Conservation (phyloP, 495 filamentous ascomycete genomes). For the Zalerion maritima region DNA sequence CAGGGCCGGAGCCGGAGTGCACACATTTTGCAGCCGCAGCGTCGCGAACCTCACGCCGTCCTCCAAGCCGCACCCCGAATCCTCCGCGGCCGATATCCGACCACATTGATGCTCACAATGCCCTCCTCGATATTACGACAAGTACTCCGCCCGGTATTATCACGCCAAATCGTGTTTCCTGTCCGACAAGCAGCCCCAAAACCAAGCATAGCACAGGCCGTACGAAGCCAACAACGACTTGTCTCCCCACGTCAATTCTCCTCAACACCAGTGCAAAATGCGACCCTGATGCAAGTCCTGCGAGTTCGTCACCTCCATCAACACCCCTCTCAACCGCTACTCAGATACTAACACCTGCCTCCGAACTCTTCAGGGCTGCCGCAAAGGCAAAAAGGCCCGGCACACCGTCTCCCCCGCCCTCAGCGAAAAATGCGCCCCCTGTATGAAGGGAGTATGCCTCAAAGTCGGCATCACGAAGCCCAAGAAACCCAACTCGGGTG, state of each 20-base stretch:
- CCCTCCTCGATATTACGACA: conserved; percentile 14
- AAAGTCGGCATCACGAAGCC: conserved; percentile 84
- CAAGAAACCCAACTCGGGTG: conserved; percentile 97
- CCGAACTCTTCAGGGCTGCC: conserved; percentile 45
- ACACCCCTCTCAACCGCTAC: not conserved
- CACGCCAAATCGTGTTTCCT: no score
- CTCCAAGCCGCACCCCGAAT: no score
- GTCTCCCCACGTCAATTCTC: conserved; percentile 28
- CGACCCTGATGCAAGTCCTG: conserved; percentile 48
- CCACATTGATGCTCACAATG: conserved; percentile 9
- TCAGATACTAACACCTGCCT: not conserved
- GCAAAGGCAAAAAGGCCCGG: conserved; percentile 58
- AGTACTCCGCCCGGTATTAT: no score
- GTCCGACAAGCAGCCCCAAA: no score
- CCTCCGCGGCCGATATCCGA: no score
- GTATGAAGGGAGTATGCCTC: conserved; percentile 89
- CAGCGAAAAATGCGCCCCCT: conserved; percentile 46
- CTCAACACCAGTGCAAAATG: conserved; percentile 31
- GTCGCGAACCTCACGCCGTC: no score
- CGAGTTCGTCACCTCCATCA: conserved; percentile 23
- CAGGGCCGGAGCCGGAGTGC: no score
- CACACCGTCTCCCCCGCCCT: conserved; percentile 79
- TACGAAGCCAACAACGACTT: conserved; percentile 10
- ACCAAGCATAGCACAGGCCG: no score
- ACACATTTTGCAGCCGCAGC: no score